Base-by-base conservation (phyloP, 2,329 filamentous ascomycete genomes). In the Botrytis galanthina region DNA sequence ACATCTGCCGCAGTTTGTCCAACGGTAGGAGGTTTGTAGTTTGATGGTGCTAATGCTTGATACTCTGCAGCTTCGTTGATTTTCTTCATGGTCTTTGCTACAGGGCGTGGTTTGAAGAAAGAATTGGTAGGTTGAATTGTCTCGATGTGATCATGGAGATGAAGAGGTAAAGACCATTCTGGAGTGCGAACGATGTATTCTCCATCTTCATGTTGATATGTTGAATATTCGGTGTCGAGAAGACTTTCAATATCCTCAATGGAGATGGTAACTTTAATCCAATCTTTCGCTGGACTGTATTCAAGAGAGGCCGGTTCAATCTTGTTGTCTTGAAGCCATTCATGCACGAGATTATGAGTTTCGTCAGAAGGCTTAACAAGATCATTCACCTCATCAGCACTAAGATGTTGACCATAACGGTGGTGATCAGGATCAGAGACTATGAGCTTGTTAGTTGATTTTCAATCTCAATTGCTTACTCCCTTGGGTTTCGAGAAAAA, bases 101-200 rank as follows among this genome's bases (percentile, higher is more conserved):
- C 73, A 82, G 79, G 39, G 80, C 82, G 4, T 82, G 85, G 20
- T 80, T 84, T 67, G 85, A 77, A 75, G 82, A 90, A 90, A 0
- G 87, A 88, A 68, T 85, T 90, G 2, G 88, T 90, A 1, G 88
- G 88, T 79, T 90, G 87, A 32, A 81, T 83, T 73, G 84, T 85
- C 76, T 86, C 84, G 70, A 87, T 81, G 72, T 86, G 83, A 7
- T 80, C 75, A 61, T 83, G 80, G 35, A 86, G 73, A 70, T 83
- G 80, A 32, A 81, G 77, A 7, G 85, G 85, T 16, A 86, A 77
- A 83, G 85, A 75, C 80, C 78, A 78, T 64, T 76, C 46, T 37
- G 75, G 71, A 18, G 78, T 77, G 48, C 79, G 76, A 20, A 79
- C 70, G 18, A 78, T 48, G 35, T 64, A 62, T 57, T 73, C 70